Conservation (phyloP, 202 grass and related monocot species). For the Dendrocalamus latiflorus region DNA sequence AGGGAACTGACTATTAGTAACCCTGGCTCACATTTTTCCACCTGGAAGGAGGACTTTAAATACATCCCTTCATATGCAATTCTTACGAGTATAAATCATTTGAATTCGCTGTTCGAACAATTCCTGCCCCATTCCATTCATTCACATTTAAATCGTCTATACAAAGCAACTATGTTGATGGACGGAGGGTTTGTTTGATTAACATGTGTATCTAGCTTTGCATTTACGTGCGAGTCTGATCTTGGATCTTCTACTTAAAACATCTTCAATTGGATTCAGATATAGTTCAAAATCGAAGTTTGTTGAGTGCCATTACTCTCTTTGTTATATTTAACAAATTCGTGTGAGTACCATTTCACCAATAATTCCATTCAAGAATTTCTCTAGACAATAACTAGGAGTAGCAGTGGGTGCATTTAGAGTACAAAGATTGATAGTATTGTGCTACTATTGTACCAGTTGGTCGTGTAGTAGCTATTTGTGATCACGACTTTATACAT, state of each 20-base stretch:
- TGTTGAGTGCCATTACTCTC: not conserved
- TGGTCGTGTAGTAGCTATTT: not conserved
- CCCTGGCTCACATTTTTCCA: not conserved
- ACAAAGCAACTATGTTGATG: not conserved
- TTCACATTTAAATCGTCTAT: not conserved
- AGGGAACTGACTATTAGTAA: not conserved
- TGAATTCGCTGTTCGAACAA: not conserved
- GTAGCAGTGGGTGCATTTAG: not conserved
- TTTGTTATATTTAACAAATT: too few species aligned
- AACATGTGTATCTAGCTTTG: not conserved
- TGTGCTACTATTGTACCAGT: not conserved
- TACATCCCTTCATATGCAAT: not conserved
- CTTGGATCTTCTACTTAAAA: not conserved
- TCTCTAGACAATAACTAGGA: not conserved
- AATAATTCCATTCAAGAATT: not conserved
- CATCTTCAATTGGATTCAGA: not conserved
- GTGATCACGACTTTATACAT: not conserved
- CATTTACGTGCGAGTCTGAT: not conserved
- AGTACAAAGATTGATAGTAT: not conserved
- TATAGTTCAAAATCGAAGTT: not conserved
- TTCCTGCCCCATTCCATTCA: not conserved
- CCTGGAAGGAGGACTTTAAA: not conserved
- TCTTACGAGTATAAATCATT: not conserved
- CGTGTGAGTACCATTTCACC: not conserved
- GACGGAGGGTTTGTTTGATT: not conserved